Evolutionary conservation across 768 basidiomycete genomes (phyloP).

Genomic region (Sarcodon aspratus): DNA sequence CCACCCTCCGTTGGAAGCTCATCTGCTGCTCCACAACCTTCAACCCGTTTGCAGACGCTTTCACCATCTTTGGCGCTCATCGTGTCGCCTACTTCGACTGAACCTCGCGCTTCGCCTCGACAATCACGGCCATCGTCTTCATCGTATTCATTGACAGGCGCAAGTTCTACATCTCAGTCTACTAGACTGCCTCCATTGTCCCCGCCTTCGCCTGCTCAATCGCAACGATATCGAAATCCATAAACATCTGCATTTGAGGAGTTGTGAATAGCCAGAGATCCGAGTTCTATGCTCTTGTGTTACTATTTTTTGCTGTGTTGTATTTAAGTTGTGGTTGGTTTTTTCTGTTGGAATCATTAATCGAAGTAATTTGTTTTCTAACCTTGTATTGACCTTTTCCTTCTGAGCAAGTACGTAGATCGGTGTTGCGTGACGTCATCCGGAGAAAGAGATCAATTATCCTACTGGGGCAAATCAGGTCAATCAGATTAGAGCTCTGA

Average conservation of each 20-base stretch:
- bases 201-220: constrained; percentile 6
- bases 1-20: constrained; percentile 3
- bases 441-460: neutral
- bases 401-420: no score
- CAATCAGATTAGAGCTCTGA: no score
- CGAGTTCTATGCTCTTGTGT: neutral
- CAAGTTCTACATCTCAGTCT: neutral
- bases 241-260: neutral
- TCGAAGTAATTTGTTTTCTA: no score
- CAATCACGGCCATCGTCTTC: constrained; percentile 4
- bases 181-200: constrained; percentile 5
- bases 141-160: neutral
- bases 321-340: neutral
- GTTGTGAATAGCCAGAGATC: no score
- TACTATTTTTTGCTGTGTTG: neutral
- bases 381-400: no score
- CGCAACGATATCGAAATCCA: neutral
- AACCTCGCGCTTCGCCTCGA: constrained; percentile 13
- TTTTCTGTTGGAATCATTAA: neutral
- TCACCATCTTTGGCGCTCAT: constrained; percentile 57
- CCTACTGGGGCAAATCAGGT: no score
- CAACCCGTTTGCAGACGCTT: constrained; percentile 17
- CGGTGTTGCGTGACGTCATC: neutral
- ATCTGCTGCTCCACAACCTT: constrained; percentile 1
- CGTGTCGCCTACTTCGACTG: constrained; percentile 33